Percentiles rank a stretch among this genome's conserved stretches.
Evolutionary conservation across 805 yeast genomes (phyloP).

Genomic region (Saitoella complicata): DNA sequence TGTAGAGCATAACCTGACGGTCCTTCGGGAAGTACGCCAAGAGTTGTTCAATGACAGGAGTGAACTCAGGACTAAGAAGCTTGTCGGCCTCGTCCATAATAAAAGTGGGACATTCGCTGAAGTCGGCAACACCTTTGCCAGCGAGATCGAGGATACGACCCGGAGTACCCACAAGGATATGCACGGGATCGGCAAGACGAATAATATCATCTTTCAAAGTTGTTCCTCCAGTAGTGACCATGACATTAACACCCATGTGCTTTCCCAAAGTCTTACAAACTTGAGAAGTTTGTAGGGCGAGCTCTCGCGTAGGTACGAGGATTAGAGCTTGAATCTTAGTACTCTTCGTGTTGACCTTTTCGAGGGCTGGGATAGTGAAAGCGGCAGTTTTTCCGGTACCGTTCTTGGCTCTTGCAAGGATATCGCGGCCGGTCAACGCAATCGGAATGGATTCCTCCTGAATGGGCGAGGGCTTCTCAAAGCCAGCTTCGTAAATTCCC

Average conservation of each 20-base stretch:
- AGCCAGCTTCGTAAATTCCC: conserved; percentile 99
- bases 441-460: conserved; percentile 96
- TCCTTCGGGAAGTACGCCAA: conserved; percentile 61
- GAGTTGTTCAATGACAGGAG: conserved; percentile 72
- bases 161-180: conserved; percentile 90
- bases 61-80: conserved; percentile 82
- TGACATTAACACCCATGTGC: conserved; percentile 67
- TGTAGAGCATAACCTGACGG: conserved; percentile 73
- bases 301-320: conserved; percentile 92
- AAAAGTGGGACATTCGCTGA: conserved; percentile 71
- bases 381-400: conserved; percentile 99
- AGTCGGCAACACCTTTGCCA: conserved; percentile 69
- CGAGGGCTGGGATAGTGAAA: conserved; percentile 83
- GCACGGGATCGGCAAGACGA: conserved; percentile 84
- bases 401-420: conserved; percentile 92
- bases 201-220: conserved; percentile 83
- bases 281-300: conserved; percentile 93
- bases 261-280: conserved; percentile 92
- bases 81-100: conserved; percentile 99
- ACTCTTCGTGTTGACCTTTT: conserved; percentile 68
- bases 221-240: conserved; percentile 99
- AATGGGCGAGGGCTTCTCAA: conserved; percentile 94
- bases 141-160: conserved; percentile 95
- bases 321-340: conserved; percentile 82
- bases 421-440: conserved; percentile 88